These are phyloP conservation scores for Effrenium voratum DNA, from an alignment of 73 alveolate genomes.

Conservation along the genomic window DNA sequence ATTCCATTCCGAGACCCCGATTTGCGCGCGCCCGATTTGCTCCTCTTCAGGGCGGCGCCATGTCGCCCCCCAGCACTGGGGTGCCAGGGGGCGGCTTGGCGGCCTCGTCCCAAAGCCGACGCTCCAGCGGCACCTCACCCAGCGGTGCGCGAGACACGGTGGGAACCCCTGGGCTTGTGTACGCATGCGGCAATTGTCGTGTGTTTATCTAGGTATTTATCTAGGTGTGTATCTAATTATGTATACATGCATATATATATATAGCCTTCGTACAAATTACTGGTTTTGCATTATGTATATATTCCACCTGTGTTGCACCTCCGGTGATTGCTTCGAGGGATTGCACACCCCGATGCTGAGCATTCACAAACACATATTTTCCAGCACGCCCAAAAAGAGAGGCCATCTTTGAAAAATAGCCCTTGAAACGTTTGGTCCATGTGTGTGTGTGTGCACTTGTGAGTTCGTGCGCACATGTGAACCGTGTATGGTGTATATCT, in stretches of 20 bases:
- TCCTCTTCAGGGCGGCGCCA: constrained; percentile 81
- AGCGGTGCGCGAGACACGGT: not conserved
- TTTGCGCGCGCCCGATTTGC: too few relatives aligned
- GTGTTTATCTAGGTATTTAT: not conserved
- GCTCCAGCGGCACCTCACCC: constrained; percentile 39
- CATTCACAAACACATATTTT: too few relatives aligned
- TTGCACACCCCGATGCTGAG: too few relatives aligned
- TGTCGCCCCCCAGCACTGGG: constrained; percentile 78
- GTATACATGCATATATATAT: not conserved
- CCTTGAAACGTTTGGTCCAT: too few relatives aligned
- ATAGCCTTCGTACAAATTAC: not conserved
- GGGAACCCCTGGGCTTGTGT: not conserved
- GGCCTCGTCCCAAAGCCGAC: constrained; percentile 75
- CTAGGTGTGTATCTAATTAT: not conserved
- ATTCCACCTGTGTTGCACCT: too few relatives aligned
- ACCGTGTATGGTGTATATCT: too few relatives aligned
- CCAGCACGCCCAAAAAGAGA: too few relatives aligned
- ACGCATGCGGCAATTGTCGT: not conserved
- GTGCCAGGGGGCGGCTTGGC: constrained; percentile 85
- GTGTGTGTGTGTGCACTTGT: too few relatives aligned
- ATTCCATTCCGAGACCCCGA: too few relatives aligned
- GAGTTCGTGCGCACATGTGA: too few relatives aligned
- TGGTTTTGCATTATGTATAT: not conserved
- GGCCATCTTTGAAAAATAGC: too few relatives aligned
- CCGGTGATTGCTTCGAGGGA: too few relatives aligned